These are phyloP conservation scores for Termitomyces sp. DNA, from an alignment of 768 basidiomycete species.

Conservation along the genomic window DNA sequence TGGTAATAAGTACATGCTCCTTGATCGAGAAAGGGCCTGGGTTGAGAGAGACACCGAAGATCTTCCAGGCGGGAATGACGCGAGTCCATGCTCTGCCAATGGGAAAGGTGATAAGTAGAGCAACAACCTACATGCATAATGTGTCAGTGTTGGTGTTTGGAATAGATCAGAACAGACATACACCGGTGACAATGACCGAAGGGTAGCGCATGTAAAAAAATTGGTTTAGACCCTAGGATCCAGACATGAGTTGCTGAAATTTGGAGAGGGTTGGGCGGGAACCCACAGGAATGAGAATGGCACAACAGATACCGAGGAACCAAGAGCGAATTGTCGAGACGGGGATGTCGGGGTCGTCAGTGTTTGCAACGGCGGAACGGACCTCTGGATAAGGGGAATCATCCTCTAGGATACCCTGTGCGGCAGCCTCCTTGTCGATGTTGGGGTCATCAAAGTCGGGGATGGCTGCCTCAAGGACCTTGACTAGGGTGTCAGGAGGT, in stretches of 20 bases:
- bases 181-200: slow-evolving; percentile 51
- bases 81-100: slow-evolving; percentile 55
- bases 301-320: slow-evolving; percentile 67
- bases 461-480: slow-evolving; percentile 20
- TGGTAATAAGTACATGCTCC: slow-evolving; percentile 63
- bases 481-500: slow-evolving; percentile 13
- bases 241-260: neutral
- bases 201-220: slow-evolving; percentile 79
- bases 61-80: slow-evolving; percentile 43
- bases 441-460: slow-evolving; percentile 51
- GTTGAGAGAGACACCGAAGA: slow-evolving; percentile 50
- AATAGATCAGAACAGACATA: slow-evolving; percentile 17
- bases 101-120: slow-evolving; percentile 66
- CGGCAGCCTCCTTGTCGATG: slow-evolving; percentile 41
- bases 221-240: slow-evolving; percentile 51
- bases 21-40: slow-evolving; percentile 74
- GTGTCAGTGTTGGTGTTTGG: neutral
- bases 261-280: neutral
- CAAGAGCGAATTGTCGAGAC: slow-evolving; percentile 63
- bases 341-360: slow-evolving; percentile 61
- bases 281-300: slow-evolving; percentile 53
- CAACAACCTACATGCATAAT: slow-evolving; percentile 40
- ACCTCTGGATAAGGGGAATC: slow-evolving; percentile 75
- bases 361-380: slow-evolving; percentile 63
- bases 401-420: slow-evolving; percentile 44